A percentile compares a stretch with the other conserved stretches of the same genome.
phyloP scores from a whole-genome alignment of 2,329 filamentous ascomycete genomes.

The Huntiella decipiens region DNA sequence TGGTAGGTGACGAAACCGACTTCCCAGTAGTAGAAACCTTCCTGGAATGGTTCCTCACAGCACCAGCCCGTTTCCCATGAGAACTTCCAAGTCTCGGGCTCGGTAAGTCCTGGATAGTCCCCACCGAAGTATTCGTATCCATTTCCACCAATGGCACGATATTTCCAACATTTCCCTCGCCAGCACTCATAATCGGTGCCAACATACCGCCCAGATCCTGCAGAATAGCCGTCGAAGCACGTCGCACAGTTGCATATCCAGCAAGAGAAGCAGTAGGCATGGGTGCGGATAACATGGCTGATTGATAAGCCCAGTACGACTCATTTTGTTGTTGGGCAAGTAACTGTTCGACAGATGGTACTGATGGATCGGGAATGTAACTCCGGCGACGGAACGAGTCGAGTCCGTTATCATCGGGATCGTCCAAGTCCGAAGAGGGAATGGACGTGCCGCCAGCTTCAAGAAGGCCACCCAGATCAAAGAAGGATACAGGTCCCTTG shows the following conservation, averaged over 20 bases:
- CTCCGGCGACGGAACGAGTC: conserved; percentile 16
- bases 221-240: conserved; percentile 38
- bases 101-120: too few species aligned
- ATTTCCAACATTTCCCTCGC: background rate
- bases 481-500: conserved; percentile 46
- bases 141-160: too few species aligned
- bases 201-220: conserved; percentile 39
- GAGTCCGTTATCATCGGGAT: conserved; percentile 12
- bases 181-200: conserved; percentile 18
- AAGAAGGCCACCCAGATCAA: conserved; percentile 65
- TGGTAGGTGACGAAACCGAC: background rate
- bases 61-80: background rate
- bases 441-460: conserved; percentile 25
- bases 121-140: too few species aligned
- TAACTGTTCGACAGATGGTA: conserved; percentile 14
- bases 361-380: conserved; percentile 17
- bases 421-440: conserved; percentile 11
- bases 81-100: too few species aligned
- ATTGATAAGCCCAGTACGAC: conserved; percentile 10
- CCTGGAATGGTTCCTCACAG: background rate
- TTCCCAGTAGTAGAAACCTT: background rate
- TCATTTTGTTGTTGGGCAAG: conserved; percentile 17
- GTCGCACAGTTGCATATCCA: conserved; percentile 22
- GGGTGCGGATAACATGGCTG: conserved; percentile 14
- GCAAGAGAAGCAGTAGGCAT: conserved; percentile 22